Evolutionary conservation across 768 basidiomycete species (phyloP), one percentile per base, ranked within the genome.

Genomic region (Suillus decipiens): DNA sequence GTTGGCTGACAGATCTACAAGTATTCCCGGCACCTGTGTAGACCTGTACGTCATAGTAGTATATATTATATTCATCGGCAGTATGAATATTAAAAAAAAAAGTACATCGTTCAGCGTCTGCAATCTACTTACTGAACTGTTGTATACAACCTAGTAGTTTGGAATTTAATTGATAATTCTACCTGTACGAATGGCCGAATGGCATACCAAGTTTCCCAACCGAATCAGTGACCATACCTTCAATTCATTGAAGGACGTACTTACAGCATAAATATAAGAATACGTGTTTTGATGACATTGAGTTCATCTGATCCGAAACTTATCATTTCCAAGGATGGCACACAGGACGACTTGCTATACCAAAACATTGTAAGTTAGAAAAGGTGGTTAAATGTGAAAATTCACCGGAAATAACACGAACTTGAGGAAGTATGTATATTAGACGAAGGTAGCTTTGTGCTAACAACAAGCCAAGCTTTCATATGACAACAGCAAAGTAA

Each of bases 1-100:
- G 51, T 53, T 53, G 51, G 51, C 51, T 53, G 31, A 51, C 50
- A 33, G 50, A 51, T 47, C 11, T 47, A 28, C 28, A 28, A 28
- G 28, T 28, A 33, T 53, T 53, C 31, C 48, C 17, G 31, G 31
- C 5, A 19, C 9, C 17, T 8, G 3, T 28, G 28, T 28, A 50
- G 14, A 50, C 28, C 15, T 50, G 24, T 28, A 28, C 48, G 8
- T 17, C 24, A 50, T 50, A 28, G 37, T 50, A 28, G 24, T 28
- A 15, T 51, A 51, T 51, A 19, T 33, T 33, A n/a, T 53, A 33
- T 34, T 53, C 17, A 53, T 53, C 5, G 31, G 33, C 19, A 15
- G 48, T 50, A 50, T 50, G 28, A 24, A 48, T 48, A 6, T 48
- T 48, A 48, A n/a, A n/a, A n/a, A n/a, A n/a, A 24, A 47, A 50